Evolutionary conservation across 163 green algal genomes (phyloP).

Genomic region (Coccomyxa subellipsoidea): DNA sequence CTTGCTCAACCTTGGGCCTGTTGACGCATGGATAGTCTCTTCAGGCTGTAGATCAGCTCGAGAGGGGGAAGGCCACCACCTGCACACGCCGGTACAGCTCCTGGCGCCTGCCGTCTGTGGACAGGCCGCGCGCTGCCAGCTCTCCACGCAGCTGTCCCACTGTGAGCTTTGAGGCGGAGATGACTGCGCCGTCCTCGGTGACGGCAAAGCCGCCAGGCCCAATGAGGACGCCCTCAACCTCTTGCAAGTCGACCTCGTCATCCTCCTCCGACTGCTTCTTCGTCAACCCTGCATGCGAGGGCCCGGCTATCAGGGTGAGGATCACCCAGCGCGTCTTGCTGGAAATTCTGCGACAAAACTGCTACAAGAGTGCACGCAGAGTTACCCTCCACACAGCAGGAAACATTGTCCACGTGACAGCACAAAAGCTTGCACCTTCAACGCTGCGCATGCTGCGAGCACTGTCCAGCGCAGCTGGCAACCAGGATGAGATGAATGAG

Average conservation of each 20-base stretch:
- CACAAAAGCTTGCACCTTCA: too few relatives aligned
- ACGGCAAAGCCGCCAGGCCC: conserved; percentile 43
- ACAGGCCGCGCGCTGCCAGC: conserved; percentile 21
- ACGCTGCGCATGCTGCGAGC: not conserved
- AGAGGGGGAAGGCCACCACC: not conserved
- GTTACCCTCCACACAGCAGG: not conserved
- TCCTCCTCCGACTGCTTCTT: not conserved
- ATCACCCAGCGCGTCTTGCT: too few relatives aligned
- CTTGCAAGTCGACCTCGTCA: conserved; percentile 7
- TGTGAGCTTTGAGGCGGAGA: conserved; percentile 40
- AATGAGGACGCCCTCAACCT: conserved; percentile 43
- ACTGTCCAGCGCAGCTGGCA: conserved; percentile 11
- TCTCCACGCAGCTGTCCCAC: conserved; percentile 42
- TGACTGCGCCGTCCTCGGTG: conserved; percentile 38
- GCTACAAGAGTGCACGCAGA: not conserved
- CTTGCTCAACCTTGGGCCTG: not conserved
- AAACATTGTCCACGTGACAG: not conserved
- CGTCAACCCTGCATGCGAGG: not conserved
- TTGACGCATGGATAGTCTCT: not conserved
- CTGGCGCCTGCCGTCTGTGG: conserved; percentile 9
- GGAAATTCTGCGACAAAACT: too few relatives aligned
- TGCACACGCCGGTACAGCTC: conserved; percentile 19
- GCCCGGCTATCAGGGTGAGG: not conserved
- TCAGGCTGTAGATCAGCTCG: not conserved
- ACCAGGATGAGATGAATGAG: not conserved